Evolutionary conservation across 352 stramenopile genomes (phyloP), one percentile per base, ranked within the genome.

Genomic region (Pilasporangium apinafurcum): DNA sequence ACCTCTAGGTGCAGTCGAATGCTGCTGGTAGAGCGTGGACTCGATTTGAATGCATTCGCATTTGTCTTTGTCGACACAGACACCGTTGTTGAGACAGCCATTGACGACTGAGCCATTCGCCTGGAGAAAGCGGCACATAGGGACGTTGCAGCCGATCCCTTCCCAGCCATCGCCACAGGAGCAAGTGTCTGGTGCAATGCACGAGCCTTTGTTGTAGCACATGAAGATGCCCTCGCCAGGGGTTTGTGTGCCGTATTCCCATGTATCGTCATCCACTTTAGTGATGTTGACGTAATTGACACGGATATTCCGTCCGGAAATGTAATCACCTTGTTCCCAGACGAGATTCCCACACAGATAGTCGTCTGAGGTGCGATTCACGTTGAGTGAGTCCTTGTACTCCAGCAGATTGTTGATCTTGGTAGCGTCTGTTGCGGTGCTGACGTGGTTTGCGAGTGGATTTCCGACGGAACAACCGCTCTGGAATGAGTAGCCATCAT

Each of bases 301-400:
- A 22, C 95, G 85, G 5, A 81, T 61, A 26, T 83, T 56, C 4
- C 95, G 84, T 8, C 76, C 86, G 2, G 47, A 22, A 0, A 68
- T 86, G 55, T 96, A 98, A 59, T 98, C 83, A 10, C 95, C 95
- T 68, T 98, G 83, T 24, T 83, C 48, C 95, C 95, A 98, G 20
- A 73, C 33, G 8, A 78, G 49, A 47, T 96, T 86, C 17, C 84
- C 78, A 63, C 95, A 98, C 5, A 98, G 59, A 59, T 59, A 70
- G 7, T 8, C 16, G 37, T 85, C 69, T 0, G 81, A 90, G 20
- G 59, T 55, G 24, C 81, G 73, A 33, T 67, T 68, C 7, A 65
- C 51, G 44, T 89, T 92, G 50, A 69, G 47, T 8, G 48, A 44
- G 32, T 92, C 81, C 22, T 61, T 64, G 45, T 78, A 82, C 26